A percentile compares a stretch with the other conserved stretches of the same genome.
Evolutionary conservation across 228 moss, liverwort and hornwort genomes (phyloP).

Genomic region (Sphagnum fallax): DNA sequence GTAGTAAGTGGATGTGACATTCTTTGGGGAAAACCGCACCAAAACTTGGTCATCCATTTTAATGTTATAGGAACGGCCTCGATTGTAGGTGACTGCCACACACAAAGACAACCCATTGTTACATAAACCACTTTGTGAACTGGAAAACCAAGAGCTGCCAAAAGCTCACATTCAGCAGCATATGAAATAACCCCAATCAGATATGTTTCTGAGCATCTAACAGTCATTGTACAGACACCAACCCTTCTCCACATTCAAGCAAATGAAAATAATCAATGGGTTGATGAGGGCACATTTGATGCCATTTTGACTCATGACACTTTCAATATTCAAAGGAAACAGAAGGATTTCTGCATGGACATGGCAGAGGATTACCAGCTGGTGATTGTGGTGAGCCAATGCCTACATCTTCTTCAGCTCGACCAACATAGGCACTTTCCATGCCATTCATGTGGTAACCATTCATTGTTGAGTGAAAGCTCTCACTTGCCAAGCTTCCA

Average conservation of each 20-base stretch:
- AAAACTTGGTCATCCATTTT: slow-evolving; percentile 87
- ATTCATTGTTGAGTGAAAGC: slow-evolving; percentile 23
- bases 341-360: too few relatives aligned
- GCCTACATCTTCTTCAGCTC: slow-evolving; percentile 64
- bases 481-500: slow-evolving; percentile 47
- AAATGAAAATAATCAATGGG: too few relatives aligned
- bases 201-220: too few relatives aligned
- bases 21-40: slow-evolving; percentile 94
- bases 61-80: slow-evolving; percentile 86
- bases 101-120: neutral
- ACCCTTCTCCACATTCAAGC: too few relatives aligned
- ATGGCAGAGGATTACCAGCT: slow-evolving; percentile 32
- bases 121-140: too few relatives aligned
- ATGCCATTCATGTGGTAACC: slow-evolving; percentile 44
- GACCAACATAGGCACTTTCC: slow-evolving; percentile 28
- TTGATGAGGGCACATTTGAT: too few relatives aligned
- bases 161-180: too few relatives aligned
- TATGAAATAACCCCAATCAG: too few relatives aligned
- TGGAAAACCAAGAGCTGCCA: too few relatives aligned
- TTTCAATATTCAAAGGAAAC: too few relatives aligned
- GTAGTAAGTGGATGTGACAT: slow-evolving; percentile 70
- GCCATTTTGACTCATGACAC: too few relatives aligned
- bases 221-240: too few relatives aligned
- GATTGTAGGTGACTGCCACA: slow-evolving; percentile 53
- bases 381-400: slow-evolving; percentile 73